Conservation (phyloP, 371 early-diverging fungal species). For the Parasitella parasitica region DNA sequence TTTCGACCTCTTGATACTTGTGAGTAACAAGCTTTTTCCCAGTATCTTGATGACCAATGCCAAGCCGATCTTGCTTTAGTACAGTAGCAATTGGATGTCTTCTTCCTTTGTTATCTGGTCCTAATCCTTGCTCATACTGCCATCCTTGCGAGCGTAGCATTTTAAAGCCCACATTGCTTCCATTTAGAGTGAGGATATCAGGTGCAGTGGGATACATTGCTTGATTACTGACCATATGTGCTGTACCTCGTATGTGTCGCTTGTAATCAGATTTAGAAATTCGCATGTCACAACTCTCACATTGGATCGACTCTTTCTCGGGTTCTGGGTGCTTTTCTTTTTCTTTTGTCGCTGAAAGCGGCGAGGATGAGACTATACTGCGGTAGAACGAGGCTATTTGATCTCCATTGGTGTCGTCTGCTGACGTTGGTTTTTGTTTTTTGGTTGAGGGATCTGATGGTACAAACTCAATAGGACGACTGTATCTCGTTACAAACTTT, state of each 20-base stretch:
- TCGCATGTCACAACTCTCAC: constrained; percentile 26
- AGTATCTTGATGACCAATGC: constrained; percentile 37
- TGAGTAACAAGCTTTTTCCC: constrained; percentile 32
- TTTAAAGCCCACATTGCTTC: constrained; percentile 42
- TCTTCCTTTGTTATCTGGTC: constrained; percentile 42
- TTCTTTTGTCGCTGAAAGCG: not conserved
- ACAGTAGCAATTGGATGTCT: constrained; percentile 52
- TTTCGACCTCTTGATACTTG: constrained; percentile 18
- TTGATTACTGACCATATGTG: constrained; percentile 31
- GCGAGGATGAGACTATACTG: not conserved
- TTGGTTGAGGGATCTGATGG: not conserved
- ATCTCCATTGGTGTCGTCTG: constrained; percentile 1
- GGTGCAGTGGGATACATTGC: constrained; percentile 2
- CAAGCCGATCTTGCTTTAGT: constrained; percentile 48
- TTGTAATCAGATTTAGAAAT: constrained; percentile 13
- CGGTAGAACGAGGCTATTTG: constrained; percentile 14
- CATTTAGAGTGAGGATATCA: constrained; percentile 26
- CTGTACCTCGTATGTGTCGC: constrained; percentile 31
- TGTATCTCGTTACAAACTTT: constrained; percentile 2
- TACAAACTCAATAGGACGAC: constrained; percentile 16
- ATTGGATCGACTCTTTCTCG: constrained; percentile 4
- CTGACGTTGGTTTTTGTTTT: not conserved
- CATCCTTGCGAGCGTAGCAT: constrained; percentile 55
- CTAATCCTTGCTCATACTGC: constrained; percentile 56
- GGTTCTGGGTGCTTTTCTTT: not conserved